A percentile compares a stretch with the other conserved stretches of the same genome.
Evolutionary conservation across 2,329 filamentous ascomycete species (phyloP).

Genomic region (Magnaporthales sp.): DNA sequence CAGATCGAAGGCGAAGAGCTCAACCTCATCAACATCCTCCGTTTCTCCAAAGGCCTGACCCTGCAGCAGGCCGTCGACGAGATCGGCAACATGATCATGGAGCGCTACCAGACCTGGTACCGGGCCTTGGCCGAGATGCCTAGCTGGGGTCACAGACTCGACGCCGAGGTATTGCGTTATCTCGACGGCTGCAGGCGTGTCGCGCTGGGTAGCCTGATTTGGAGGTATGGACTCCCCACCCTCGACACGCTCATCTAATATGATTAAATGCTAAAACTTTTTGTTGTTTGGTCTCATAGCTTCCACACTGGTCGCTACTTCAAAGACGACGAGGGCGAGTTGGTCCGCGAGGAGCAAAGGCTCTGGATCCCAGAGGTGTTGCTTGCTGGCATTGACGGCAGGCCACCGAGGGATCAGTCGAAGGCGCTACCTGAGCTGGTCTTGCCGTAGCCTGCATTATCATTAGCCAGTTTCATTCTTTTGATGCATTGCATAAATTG

Average conservation of each 20-base stretch:
- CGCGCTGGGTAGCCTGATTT: conserved; percentile 16
- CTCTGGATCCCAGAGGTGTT: not conserved
- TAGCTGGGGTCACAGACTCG: conserved; percentile 15
- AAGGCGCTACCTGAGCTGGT: not conserved
- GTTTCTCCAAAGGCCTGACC: conserved; percentile 11
- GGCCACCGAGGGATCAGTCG: not conserved
- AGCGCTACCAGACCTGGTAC: conserved; percentile 16
- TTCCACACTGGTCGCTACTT: not conserved
- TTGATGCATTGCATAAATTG: no score
- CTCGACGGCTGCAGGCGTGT: conserved; percentile 14
- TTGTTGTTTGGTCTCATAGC: not conserved
- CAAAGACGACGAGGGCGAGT: not conserved
- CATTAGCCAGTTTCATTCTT: not conserved
- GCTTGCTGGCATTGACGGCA: not conserved
- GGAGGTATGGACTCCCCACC: conserved; percentile 13
- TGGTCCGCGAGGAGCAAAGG: not conserved
- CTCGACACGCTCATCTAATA: not conserved
- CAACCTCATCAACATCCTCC: conserved; percentile 14
- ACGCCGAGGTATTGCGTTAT: conserved; percentile 14
- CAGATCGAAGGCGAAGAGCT: not conserved
- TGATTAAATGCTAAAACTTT: not conserved
- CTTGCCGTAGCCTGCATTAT: not conserved
- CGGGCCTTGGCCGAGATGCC: conserved; percentile 14
- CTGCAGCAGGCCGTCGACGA: conserved; percentile 16
- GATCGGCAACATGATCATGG: conserved; percentile 14